Conservation (phyloP, 2,329 filamentous ascomycete genomes). For the Exophiala xenobiotica region DNA sequence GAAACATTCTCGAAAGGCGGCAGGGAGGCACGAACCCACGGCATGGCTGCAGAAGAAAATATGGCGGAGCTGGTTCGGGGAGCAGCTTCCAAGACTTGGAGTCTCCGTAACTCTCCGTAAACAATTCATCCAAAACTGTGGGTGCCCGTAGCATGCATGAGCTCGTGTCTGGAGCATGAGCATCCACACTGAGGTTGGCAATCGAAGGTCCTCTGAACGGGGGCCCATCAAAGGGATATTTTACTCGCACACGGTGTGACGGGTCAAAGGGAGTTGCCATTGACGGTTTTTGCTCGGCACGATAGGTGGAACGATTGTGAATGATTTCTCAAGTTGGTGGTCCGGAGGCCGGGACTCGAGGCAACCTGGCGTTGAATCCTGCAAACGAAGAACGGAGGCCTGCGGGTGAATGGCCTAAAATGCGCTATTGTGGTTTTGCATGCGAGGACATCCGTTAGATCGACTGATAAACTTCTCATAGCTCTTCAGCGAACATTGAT, state of each 20-base stretch:
- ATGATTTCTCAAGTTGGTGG: too few species aligned
- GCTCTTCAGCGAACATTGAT: too few species aligned
- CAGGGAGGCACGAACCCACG: background rate
- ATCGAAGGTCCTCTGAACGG: background rate
- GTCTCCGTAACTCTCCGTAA: conserved; percentile 24
- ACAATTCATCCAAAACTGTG: background rate
- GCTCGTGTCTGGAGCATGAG: background rate
- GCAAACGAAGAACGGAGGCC: too few species aligned
- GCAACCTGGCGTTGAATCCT: too few species aligned
- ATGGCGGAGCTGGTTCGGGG: conserved; percentile 21
- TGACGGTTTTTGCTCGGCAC: background rate
- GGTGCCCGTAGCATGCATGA: too few species aligned
- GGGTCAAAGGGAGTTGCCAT: background rate
- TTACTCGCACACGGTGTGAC: background rate
- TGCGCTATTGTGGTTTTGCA: too few species aligned
- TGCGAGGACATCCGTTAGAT: too few species aligned
- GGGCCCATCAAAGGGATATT: background rate
- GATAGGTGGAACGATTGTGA: background rate
- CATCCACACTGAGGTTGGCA: conserved; percentile 1
- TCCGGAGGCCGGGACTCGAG: too few species aligned
- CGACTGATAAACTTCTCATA: too few species aligned
- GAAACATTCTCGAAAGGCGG: background rate
- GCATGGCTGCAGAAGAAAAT: conserved; percentile 6
- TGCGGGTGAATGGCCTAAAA: too few species aligned
- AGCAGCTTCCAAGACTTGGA: conserved; percentile 12